Evolutionary conservation across 768 basidiomycete genomes (phyloP), one percentile per base, ranked within the genome.

Genomic region (Clitopilus hobsonii): DNA sequence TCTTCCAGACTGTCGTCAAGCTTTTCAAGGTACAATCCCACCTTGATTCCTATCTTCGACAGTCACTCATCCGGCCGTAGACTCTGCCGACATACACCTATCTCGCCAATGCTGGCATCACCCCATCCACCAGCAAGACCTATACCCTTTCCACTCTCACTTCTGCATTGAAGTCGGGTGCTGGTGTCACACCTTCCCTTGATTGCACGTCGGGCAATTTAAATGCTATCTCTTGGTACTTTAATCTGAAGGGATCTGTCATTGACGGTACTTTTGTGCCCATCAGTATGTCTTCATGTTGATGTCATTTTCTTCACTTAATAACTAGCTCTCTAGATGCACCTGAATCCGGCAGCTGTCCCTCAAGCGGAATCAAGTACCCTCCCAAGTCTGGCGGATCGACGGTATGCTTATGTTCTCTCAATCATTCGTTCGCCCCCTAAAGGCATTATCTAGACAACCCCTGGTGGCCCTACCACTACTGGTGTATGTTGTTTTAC

Each of bases 71-170:
- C 16, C 10, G 14, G 27, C 26, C 23, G 29, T 36, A 64, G 63
- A 57, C 30, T 20, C 80, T 92, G 23, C 87, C 89, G 0, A 91
- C 91, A 2, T 91, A 83, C 67, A 74, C 79, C 14, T 91, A 82
- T 82, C 83, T 94, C 36, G 70, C 74, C 13, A 70, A 78, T 20
- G 84, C 78, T n/a, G 89, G 89, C 23, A 93, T 94, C 60, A 81
- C 79, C 2, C 92, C 92, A 11, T 79, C 78, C n/a, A 69, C 73
- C 2, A 72, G 68, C 56, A 64, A 69, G 60, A 88, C 87, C 0
- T 84, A 83, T 65, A 81, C 81, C 0, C 75, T 88, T 16, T 70
- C 80, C 13, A 63, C 74, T 8, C 63, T 90, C 47, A 74, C 75
- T 10, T 64, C 75, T 30, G 88, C 86, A 2, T 70, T 91, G 49